Evolutionary conservation across 192 early-diverging fungal genomes (phyloP), one percentile per base, ranked within the genome.

Genomic region (Thoreauomyces humboldtii): DNA sequence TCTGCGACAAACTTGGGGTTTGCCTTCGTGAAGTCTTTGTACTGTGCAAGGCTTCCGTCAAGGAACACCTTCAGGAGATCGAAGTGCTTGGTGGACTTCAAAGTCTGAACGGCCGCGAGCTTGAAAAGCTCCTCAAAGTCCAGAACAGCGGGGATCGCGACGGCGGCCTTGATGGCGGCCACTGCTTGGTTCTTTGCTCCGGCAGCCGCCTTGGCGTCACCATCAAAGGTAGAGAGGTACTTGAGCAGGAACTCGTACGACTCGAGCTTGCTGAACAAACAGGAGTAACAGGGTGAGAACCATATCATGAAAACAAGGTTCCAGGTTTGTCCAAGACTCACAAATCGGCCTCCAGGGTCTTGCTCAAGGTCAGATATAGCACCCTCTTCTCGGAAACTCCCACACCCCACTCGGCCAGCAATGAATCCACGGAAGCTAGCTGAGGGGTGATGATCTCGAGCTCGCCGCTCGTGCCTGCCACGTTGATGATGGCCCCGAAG

Each of bases 91-190:
- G 60, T 57, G 22, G 65, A 17, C 31, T 69, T 82, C 45, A 93
- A 74, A 2, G 76, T 60, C 70, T 83, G 81, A 21, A 94, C 76
- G 24, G 88, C 80, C 22, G 62, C 66, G 44, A 92, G 82, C 48
- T 81, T 73, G 67, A 81, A 74, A 69, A 96, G 71, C 33, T 87
- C 86, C 59, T 92, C 88, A 73, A 94, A 88, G 60, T 86, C 84
- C 67, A 90, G 89, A 45, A 91, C 85, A 25, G 81, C 75, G 6
- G 85, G 78, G 32, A 89, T 75, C 29, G 78, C 63, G 62, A 91
- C 74, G 51, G 89, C 86, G 37, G 81, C 67, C 56, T 78, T 76
- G 38, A 98, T 80, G 1, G 91, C 89, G 47, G 78, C 75, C 17
- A 69, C 73, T 19, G 89, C 87, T 7, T 78, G 75, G 35, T 81